phyloP scores from a whole-genome alignment of 352 stramenopile genomes.

The Globisporangium acanthophoron region DNA sequence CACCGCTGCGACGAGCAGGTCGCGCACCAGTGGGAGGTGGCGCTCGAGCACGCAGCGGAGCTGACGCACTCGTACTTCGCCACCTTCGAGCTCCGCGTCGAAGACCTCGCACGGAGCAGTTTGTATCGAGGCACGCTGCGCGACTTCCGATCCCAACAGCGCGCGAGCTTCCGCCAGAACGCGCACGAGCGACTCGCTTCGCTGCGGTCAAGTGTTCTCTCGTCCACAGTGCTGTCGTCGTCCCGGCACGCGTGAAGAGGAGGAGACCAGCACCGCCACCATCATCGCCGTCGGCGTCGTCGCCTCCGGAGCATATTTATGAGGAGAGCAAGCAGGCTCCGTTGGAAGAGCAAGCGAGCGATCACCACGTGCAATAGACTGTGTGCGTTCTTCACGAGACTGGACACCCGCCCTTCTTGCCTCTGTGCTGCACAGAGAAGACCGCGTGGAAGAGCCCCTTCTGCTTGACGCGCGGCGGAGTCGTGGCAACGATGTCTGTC shows the following conservation, averaged over 20 bases:
- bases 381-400: constrained; percentile 7
- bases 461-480: neutral
- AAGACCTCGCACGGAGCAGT: constrained; percentile 52
- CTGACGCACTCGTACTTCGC: constrained; percentile 58
- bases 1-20: constrained; percentile 28
- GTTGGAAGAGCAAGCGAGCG: constrained; percentile 8
- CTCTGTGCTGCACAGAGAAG: constrained; percentile 10
- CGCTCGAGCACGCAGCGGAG: constrained; percentile 49
- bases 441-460: constrained; percentile 9
- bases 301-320: constrained; percentile 5
- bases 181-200: constrained; percentile 23
- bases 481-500: constrained; percentile 1
- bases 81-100: constrained; percentile 56
- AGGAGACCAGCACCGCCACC: neutral
- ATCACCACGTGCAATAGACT: neutral
- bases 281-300: neutral
- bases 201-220: constrained; percentile 9
- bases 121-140: constrained; percentile 59
- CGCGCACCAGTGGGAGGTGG: constrained; percentile 30
- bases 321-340: constrained; percentile 4
- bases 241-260: neutral
- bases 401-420: constrained; percentile 13
- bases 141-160: constrained; percentile 31
- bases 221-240: neutral
- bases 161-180: constrained; percentile 22